Percentiles rank a stretch among this genome's conserved stretches.
Conservation (phyloP, 2,329 filamentous ascomycete genomes). For the Ilyonectria sp. region DNA sequence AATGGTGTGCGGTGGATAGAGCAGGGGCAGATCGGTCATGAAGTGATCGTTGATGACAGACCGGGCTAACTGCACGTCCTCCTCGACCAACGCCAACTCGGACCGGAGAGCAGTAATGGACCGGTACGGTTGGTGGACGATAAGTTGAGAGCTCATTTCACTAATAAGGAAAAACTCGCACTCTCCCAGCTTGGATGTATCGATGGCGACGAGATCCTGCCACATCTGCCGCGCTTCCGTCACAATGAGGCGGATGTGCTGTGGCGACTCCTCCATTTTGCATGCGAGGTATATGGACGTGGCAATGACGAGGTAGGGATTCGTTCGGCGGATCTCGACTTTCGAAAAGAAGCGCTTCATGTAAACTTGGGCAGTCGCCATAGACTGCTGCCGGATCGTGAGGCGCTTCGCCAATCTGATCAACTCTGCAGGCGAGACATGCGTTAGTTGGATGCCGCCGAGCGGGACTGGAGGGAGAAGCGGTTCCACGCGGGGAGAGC, state of each 20-base stretch:
- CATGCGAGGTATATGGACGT: conserved; percentile 95
- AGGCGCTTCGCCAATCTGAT: conserved; percentile 88
- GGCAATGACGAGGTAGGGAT: conserved; percentile 93
- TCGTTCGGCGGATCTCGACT: conserved; percentile 92
- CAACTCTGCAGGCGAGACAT: conserved; percentile 70
- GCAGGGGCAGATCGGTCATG: conserved; percentile 89
- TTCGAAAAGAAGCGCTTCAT: conserved; percentile 93
- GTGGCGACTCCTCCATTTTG: conserved; percentile 98
- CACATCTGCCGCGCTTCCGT: conserved; percentile 89
- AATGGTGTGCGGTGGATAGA: conserved; percentile 88
- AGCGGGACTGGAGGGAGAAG: neutral
- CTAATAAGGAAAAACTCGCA: conserved; percentile 95
- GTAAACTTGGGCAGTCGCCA: conserved; percentile 96
- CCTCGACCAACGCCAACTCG: conserved; percentile 80
- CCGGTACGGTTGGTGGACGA: conserved; percentile 92
- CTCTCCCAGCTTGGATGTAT: conserved; percentile 89
- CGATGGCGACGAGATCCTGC: conserved; percentile 82
- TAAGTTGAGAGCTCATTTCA: conserved; percentile 90
- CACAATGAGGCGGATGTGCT: conserved; percentile 93
- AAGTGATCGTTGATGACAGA: conserved; percentile 93
- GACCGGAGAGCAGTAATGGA: conserved; percentile 80
- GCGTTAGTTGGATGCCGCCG: conserved; percentile 13
- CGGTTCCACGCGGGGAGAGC: conserved; percentile 10
- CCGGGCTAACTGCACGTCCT: conserved; percentile 84
- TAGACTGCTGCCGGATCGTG: conserved; percentile 87